Evolutionary conservation across 495 filamentous ascomycete genomes (phyloP), one percentile per base, ranked within the genome.

Genomic region (Aeminium ludgeri): DNA sequence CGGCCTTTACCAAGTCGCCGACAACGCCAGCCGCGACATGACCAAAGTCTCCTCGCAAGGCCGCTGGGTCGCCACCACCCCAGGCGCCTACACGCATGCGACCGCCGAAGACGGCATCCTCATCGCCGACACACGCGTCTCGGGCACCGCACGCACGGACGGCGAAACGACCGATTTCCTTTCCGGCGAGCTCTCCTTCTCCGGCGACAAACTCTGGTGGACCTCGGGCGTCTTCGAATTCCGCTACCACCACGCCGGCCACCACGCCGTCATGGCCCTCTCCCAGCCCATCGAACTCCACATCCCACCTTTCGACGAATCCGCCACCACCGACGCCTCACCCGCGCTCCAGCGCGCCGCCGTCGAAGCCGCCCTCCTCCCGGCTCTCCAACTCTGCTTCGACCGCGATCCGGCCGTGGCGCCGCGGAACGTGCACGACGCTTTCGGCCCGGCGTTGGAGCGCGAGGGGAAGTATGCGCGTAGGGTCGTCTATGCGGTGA

Each of bases 161-260:
- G 68, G 63, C 3, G 66, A 65, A 5, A 53, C 40, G 0, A 55
- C 52, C 28, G 67, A 74, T 42, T 65, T 68, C 43, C 59, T 76
- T 3, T 60, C 63, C 18, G 89, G 89, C 43, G 86, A 96, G 57
- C 73, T 96, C 61, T 57, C 81, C 29, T 95, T 97, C 50, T 68
- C 74, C 12, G 86, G 86, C 30, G 86, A 95, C 67, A 96, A 96
- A 64, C 68, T 89, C 11, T 96, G 84, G 74, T 97, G 89, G 89
- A 89, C 78, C 1, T 80, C 86, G 30, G 89, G 89, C 36, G 80
- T 85, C 30, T 96, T 91, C 55, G 89, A 97, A 53, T 86, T 97
- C 62, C 76, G 89, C 8, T 95, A 94, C 62, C 89, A 97, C 65
- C 89, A 97, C 62, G 79, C 82, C 49, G 84, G 83, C 43, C 80